These are phyloP conservation scores for Coccomyxa subellipsoidea DNA, from an alignment of 163 green algal genomes.

Conservation along the genomic window DNA sequence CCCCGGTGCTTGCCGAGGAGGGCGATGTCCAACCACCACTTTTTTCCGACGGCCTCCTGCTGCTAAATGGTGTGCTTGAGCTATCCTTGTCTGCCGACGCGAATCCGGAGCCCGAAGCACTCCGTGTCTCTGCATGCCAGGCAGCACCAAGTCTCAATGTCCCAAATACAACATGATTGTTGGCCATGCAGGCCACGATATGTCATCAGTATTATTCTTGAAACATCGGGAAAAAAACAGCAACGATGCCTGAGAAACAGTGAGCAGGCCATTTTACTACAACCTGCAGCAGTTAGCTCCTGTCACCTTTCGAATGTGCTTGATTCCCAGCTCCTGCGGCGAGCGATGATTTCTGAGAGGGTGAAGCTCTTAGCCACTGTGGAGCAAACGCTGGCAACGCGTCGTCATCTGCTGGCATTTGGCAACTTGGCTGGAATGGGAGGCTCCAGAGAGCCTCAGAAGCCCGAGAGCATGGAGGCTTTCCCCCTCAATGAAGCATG, in stretches of 20 bases:
- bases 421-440: neutral
- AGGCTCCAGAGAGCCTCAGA: neutral
- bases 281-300: neutral
- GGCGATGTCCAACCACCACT: neutral
- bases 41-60: neutral
- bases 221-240: neutral
- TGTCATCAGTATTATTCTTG: no score
- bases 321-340: neutral
- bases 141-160: no score
- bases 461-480: neutral
- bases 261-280: neutral
- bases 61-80: neutral
- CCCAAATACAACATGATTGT: no score
- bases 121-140: neutral
- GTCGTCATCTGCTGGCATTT: slow-evolving; percentile 2
- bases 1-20: neutral
- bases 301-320: neutral
- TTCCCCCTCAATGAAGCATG: neutral
- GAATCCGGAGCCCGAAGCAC: neutral
- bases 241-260: neutral
- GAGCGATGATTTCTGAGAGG: neutral
- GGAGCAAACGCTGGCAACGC: slow-evolving; percentile 11
- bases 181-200: no score
- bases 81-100: neutral
- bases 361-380: slow-evolving; percentile 10